Evolutionary conservation across 2,329 filamentous ascomycete genomes (phyloP).

Genomic region (Venturia nashicola): DNA sequence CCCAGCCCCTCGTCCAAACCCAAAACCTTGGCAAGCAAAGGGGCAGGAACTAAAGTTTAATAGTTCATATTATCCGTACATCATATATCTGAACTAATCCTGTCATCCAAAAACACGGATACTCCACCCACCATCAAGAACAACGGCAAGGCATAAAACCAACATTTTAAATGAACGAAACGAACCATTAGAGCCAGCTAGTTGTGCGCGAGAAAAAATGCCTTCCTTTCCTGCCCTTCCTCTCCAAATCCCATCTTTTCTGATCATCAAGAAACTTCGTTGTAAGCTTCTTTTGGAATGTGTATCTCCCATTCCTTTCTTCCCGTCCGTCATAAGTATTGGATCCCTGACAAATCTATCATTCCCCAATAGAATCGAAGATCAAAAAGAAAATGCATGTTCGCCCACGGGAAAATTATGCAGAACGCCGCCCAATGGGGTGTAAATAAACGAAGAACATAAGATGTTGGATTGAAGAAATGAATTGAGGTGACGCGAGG

Average conservation of each 20-base stretch:
- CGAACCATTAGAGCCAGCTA: background rate
- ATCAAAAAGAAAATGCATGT: too few relatives aligned
- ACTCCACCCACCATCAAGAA: background rate
- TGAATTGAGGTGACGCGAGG: background rate
- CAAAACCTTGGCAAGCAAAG: background rate
- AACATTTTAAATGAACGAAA: background rate
- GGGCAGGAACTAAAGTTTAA: background rate
- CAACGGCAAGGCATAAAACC: background rate
- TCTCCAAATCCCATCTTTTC: background rate
- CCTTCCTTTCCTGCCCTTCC: background rate
- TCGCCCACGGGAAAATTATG: background rate
- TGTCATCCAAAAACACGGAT: background rate
- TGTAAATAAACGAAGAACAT: background rate
- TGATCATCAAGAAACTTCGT: background rate
- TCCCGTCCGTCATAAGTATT: background rate
- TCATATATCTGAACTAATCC: background rate
- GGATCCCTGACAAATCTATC: background rate
- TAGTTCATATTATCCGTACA: background rate
- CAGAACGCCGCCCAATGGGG: constrained; percentile 1
- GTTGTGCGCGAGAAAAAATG: background rate
- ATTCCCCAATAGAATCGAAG: background rate
- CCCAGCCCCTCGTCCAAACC: background rate
- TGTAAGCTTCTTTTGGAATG: background rate
- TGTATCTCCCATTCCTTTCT: background rate
- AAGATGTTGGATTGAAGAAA: background rate